Conservation (phyloP, 1,284 basidiomycete genomes). For the Ustilago esculenta region DNA sequence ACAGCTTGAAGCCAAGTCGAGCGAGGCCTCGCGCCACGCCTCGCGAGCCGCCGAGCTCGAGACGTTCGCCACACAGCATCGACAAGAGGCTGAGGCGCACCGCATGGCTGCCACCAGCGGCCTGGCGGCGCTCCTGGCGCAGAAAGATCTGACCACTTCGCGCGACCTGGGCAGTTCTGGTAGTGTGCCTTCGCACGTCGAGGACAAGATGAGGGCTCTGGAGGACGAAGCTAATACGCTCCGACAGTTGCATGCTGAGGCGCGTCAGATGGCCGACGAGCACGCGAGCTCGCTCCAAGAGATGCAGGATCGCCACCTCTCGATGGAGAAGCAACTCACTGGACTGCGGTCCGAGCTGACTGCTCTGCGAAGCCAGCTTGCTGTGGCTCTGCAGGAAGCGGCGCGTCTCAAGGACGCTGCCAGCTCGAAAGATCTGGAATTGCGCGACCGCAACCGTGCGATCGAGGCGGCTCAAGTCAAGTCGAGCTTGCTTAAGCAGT, state of each 20-base stretch:
- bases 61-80: slow-evolving; percentile 74
- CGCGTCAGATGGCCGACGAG: slow-evolving; percentile 66
- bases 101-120: slow-evolving; percentile 58
- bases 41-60: slow-evolving; percentile 78
- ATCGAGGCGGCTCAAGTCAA: slow-evolving; percentile 80
- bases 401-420: slow-evolving; percentile 73
- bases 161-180: slow-evolving; percentile 34
- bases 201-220: slow-evolving; percentile 60
- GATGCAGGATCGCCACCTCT: slow-evolving; percentile 74
- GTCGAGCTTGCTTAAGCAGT: slow-evolving; percentile 81
- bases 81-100: slow-evolving; percentile 61
- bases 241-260: slow-evolving; percentile 60
- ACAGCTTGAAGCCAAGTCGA: slow-evolving; percentile 73
- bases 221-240: slow-evolving; percentile 60
- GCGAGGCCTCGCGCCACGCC: slow-evolving; percentile 70
- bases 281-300: slow-evolving; percentile 72
- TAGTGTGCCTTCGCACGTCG: slow-evolving; percentile 47
- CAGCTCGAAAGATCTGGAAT: slow-evolving; percentile 72
- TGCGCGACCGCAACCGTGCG: slow-evolving; percentile 76
- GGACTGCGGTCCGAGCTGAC: slow-evolving; percentile 80
- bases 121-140: slow-evolving; percentile 58
- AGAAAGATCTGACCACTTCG: slow-evolving; percentile 41
- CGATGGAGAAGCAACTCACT: slow-evolving; percentile 78
- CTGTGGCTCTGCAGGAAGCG: slow-evolving; percentile 77
- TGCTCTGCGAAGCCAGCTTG: slow-evolving; percentile 80